Percentiles rank a stretch among this genome's conserved stretches.
Evolutionary conservation across 2,329 filamentous ascomycete species (phyloP).

Genomic region (Sclerotinia minor): DNA sequence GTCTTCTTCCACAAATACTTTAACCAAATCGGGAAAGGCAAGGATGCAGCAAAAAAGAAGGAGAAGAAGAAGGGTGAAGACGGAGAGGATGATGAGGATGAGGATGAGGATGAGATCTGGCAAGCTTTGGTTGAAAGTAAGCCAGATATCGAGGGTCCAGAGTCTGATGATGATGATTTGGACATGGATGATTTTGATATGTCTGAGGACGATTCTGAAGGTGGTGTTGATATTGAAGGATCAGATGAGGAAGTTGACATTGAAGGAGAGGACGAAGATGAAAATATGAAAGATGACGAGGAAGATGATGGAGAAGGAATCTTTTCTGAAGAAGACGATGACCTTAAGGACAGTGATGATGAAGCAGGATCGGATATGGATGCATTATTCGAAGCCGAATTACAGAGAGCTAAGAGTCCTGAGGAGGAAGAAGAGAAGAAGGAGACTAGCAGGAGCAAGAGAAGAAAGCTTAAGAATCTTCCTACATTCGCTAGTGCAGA

Average conservation of each 20-base stretch:
- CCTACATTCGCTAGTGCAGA: conserved; percentile 92
- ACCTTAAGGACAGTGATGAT: conserved; percentile 47
- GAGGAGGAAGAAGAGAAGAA: conserved; percentile 40
- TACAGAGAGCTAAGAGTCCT: conserved; percentile 43
- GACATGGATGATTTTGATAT: conserved; percentile 57
- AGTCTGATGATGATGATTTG: conserved; percentile 53
- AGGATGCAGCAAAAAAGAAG: conserved; percentile 54
- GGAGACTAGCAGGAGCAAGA: conserved; percentile 57
- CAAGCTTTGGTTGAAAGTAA: conserved; percentile 80
- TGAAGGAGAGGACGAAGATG: conserved; percentile 35
- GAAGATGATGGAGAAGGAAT: conserved; percentile 37
- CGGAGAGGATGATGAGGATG: conserved; percentile 55
- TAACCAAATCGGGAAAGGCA: conserved; percentile 66
- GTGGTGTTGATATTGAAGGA: conserved; percentile 49
- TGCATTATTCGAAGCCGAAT: conserved; percentile 43
- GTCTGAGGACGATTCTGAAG: conserved; percentile 50
- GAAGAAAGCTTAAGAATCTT: conserved; percentile 82
- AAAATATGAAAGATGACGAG: conserved; percentile 23
- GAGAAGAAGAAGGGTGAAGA: conserved; percentile 53
- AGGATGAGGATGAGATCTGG: conserved; percentile 78
- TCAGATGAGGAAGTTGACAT: conserved; percentile 44
- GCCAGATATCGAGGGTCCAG: conserved; percentile 70
- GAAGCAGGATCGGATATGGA: conserved; percentile 55
- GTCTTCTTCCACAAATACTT: conserved; percentile 99
- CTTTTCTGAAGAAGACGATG: conserved; percentile 44